Conservation (phyloP, 2,329 filamentous ascomycete species). For the Trichoderma endophyticum region DNA sequence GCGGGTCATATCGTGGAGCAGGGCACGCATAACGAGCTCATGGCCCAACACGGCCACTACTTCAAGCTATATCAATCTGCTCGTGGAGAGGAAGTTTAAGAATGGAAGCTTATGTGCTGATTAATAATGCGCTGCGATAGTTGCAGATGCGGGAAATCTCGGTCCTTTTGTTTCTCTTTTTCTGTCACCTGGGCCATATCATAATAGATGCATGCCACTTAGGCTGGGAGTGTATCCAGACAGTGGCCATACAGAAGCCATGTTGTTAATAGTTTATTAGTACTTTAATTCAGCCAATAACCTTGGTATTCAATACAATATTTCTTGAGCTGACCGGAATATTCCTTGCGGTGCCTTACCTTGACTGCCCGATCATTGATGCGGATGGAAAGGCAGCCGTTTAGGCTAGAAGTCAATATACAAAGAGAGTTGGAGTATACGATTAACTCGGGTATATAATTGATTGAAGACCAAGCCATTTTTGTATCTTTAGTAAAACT, state of each 20-base stretch:
- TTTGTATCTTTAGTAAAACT: too few relatives aligned
- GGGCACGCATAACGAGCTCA: constrained; percentile 8
- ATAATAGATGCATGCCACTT: neutral
- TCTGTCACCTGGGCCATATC: neutral
- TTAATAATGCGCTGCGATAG: neutral
- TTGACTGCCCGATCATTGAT: neutral
- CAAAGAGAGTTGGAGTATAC: neutral
- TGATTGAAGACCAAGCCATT: neutral
- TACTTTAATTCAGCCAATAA: neutral
- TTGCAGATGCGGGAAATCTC: neutral
- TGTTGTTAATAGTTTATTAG: neutral
- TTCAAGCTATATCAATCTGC: constrained; percentile 14
- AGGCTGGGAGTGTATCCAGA: neutral
- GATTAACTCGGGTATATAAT: neutral
- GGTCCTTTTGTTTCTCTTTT: neutral
- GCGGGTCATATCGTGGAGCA: constrained; percentile 11
- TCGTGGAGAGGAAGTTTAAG: neutral
- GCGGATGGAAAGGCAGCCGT: neutral
- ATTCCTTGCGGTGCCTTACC: neutral
- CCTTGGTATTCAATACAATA: fast-evolving
- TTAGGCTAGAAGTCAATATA: neutral
- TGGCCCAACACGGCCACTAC: constrained; percentile 5
- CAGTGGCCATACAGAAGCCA: neutral
- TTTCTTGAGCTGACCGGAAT: neutral
- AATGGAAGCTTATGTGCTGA: neutral